phyloP scores from a whole-genome alignment of 441 rosid species.

The Erodium trifolium region DNA sequence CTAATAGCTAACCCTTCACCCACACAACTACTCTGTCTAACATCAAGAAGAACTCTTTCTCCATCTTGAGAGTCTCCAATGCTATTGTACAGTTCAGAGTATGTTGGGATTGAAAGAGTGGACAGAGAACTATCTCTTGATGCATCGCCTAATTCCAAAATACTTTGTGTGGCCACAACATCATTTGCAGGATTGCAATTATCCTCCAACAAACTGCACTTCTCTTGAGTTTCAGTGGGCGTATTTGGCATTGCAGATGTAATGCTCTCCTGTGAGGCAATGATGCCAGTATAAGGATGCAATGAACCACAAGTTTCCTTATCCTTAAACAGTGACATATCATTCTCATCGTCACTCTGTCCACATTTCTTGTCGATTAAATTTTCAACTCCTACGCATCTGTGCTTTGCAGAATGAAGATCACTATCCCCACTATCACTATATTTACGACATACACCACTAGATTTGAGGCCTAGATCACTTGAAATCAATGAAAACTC shows the following conservation, averaged over 20 bases:
- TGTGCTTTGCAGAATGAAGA: slow-evolving; percentile 31
- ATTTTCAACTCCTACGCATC: slow-evolving; percentile 45
- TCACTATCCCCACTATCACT: slow-evolving; percentile 22
- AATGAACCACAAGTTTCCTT: slow-evolving; percentile 20
- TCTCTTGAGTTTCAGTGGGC: slow-evolving; percentile 25
- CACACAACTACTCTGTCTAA: slow-evolving; percentile 19
- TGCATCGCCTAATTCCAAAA: slow-evolving; percentile 22
- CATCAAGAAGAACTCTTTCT: slow-evolving; percentile 21
- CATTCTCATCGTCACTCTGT: slow-evolving; percentile 16
- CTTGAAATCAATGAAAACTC: slow-evolving; percentile 33
- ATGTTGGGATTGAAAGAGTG: slow-evolving; percentile 21
- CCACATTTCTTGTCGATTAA: slow-evolving; percentile 34
- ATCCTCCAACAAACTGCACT: slow-evolving; percentile 22
- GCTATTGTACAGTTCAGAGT: slow-evolving; percentile 19
- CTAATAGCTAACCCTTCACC: slow-evolving; percentile 20
- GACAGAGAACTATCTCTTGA: slow-evolving; percentile 33
- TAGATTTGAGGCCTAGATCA: slow-evolving; percentile 32
- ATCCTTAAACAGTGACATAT: slow-evolving; percentile 17
- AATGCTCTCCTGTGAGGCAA: slow-evolving; percentile 16
- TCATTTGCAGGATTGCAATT: not conserved
- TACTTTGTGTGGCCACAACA: slow-evolving; percentile 19
- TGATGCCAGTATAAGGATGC: slow-evolving; percentile 14
- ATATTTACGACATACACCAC: slow-evolving; percentile 25
- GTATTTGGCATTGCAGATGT: slow-evolving; percentile 21
- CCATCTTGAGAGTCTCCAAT: slow-evolving; percentile 16